These are phyloP conservation scores for Pseudogymnoascus sp. DNA, from an alignment of 2,329 filamentous ascomycete genomes.

Conservation along the genomic window DNA sequence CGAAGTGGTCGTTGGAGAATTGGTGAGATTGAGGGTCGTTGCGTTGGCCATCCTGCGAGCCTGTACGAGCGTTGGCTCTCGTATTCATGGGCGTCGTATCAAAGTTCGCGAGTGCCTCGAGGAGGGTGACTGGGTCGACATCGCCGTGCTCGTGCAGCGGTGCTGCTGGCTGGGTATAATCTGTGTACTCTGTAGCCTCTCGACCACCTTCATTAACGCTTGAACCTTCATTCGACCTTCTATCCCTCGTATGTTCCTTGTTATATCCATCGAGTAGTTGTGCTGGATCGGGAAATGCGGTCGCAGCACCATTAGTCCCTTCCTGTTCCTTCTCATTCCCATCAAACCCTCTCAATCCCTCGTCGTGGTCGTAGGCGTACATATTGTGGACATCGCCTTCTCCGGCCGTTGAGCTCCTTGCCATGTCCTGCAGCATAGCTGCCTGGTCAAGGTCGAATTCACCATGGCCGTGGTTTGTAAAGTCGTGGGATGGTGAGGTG, in stretches of 20 bases:
- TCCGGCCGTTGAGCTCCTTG: conserved; percentile 8
- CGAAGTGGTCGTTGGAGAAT: conserved; percentile 21
- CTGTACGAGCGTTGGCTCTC: conserved; percentile 1
- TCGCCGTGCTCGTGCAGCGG: conserved; percentile 7
- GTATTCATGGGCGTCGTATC: conserved; percentile 12
- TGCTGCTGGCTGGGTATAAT: background rate
- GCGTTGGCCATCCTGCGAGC: background rate
- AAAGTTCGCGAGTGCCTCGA: conserved; percentile 22
- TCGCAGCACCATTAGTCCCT: conserved; percentile 1
- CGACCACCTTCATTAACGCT: background rate
- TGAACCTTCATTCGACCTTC: background rate
- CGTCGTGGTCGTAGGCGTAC: conserved; percentile 9
- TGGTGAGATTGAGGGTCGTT: background rate
- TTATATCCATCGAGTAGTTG: conserved; percentile 10
- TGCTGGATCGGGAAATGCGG: conserved; percentile 8
- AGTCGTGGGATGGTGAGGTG: background rate
- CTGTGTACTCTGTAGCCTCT: background rate
- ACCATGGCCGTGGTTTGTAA: conserved; percentile 6
- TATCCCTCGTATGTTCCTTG: background rate
- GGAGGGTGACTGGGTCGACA: conserved; percentile 19
- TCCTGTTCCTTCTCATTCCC: conserved; percentile 5
- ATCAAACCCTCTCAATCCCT: conserved; percentile 9
- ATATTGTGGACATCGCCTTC: conserved; percentile 9
- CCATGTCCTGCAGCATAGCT: conserved; percentile 12
- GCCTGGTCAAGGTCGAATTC: conserved; percentile 11